Evolutionary conservation across 1,139 yeast species (phyloP).

Genomic region (Williopsis jadinii): DNA sequence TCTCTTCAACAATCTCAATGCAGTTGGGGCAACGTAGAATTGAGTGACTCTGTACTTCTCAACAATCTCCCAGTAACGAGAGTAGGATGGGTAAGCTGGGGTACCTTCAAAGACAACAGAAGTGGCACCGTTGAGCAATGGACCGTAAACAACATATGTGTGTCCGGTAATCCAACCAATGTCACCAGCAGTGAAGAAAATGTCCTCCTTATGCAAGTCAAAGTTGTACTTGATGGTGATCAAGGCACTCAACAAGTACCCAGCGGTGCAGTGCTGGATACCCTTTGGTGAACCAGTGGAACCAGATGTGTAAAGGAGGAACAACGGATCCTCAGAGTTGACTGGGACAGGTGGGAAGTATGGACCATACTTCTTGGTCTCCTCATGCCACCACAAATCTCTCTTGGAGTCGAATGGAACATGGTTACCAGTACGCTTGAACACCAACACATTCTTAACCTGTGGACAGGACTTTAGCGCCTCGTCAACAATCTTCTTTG

Average conservation of each 20-base stretch:
- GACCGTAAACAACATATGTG: conserved; percentile 78
- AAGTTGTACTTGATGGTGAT: conserved; percentile 68
- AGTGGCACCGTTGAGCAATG: conserved; percentile 70
- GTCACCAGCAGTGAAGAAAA: conserved; percentile 79
- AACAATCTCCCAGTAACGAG: conserved; percentile 80
- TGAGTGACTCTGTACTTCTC: conserved; percentile 73
- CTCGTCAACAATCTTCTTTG: conserved; percentile 77
- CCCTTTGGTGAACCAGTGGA: conserved; percentile 98
- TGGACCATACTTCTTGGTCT: conserved; percentile 62
- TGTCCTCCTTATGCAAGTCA: conserved; percentile 68
- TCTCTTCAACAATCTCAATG: conserved; percentile 72
- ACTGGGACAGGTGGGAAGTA: conserved; percentile 85
- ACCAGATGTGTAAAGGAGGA: conserved; percentile 91
- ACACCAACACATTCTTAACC: conserved; percentile 64
- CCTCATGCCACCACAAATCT: conserved; percentile 82
- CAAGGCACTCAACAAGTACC: conserved; percentile 66
- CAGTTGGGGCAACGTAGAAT: conserved; percentile 88
- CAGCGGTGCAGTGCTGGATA: conserved; percentile 83
- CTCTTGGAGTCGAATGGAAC: conserved; percentile 56
- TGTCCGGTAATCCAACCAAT: conserved; percentile 91
- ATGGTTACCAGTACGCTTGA: conserved; percentile 67
- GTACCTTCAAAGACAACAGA: conserved; percentile 83
- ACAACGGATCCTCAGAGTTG: conserved; percentile 86
- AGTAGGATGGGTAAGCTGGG: conserved; percentile 74
- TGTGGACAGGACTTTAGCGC: conserved; percentile 65